Evolutionary conservation across 257 asterid species (phyloP).

Genomic region (Nicotiana obtusifolia): DNA sequence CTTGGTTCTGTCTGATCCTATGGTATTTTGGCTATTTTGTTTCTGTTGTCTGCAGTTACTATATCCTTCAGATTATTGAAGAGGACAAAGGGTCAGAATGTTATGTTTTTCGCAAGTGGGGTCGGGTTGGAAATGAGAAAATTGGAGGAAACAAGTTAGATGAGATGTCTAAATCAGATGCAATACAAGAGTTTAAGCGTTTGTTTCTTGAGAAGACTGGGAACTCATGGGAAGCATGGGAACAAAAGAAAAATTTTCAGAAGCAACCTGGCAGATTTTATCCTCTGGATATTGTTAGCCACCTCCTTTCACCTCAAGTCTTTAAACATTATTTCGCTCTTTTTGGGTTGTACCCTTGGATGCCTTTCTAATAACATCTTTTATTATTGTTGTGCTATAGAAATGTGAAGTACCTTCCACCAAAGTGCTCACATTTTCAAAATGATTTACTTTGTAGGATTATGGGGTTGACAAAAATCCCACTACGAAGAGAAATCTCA

Average conservation of each 20-base stretch:
- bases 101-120: slow-evolving; percentile 93
- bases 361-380: background rate
- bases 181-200: slow-evolving; percentile 71
- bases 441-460: slow-evolving; percentile 52
- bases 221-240: slow-evolving; percentile 90
- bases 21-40: background rate
- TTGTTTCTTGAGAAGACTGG: slow-evolving; percentile 90
- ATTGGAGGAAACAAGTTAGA: slow-evolving; percentile 75
- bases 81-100: slow-evolving; percentile 84
- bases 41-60: slow-evolving; percentile 52
- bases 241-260: slow-evolving; percentile 46
- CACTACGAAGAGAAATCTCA: slow-evolving; percentile 50
- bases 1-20: slow-evolving; percentile 6
- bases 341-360: background rate
- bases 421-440: slow-evolving; percentile 7
- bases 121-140: slow-evolving; percentile 92
- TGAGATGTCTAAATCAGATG: slow-evolving; percentile 55
- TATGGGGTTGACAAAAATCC: slow-evolving; percentile 65
- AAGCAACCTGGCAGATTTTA: slow-evolving; percentile 90
- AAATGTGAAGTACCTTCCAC: background rate
- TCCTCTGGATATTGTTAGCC: slow-evolving; percentile 79
- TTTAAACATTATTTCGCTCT: slow-evolving; percentile 8
- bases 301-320: slow-evolving; percentile 4
- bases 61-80: slow-evolving; percentile 89
- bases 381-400: background rate